Percentiles rank a stretch among this genome's conserved stretches.
phyloP scores from a whole-genome alignment of 345 rosid genomes.

The Chamaenerion angustifolium region DNA sequence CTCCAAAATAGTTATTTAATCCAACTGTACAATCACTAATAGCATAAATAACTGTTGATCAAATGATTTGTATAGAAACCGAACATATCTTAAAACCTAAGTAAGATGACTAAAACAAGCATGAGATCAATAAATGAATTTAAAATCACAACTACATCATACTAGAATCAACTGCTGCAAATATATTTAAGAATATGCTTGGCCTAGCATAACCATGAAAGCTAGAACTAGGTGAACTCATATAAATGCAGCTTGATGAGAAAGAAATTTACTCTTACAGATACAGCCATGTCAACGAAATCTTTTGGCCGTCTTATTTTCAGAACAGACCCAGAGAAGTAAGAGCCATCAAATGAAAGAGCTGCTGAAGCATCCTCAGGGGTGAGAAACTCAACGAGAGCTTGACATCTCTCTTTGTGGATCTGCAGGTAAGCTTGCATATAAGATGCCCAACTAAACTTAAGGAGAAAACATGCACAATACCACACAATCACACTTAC shows the following conservation, averaged over 20 bases:
- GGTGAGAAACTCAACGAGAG: slow-evolving; percentile 84
- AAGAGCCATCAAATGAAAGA: slow-evolving; percentile 61
- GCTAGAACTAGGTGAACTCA: not conserved
- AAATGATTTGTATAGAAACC: no score
- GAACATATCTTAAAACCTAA: no score
- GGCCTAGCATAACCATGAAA: slow-evolving; percentile 2
- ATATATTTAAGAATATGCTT: not conserved
- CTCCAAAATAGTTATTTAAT: not conserved
- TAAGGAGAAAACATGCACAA: not conserved
- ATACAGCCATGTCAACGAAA: slow-evolving; percentile 69
- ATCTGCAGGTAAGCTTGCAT: slow-evolving; percentile 27
- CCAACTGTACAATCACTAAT: not conserved
- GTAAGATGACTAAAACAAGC: not conserved
- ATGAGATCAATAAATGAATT: not conserved
- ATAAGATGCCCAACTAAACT: not conserved
- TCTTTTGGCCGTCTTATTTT: slow-evolving; percentile 84
- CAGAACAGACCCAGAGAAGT: slow-evolving; percentile 46
- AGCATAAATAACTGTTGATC: not conserved
- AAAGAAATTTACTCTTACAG: slow-evolving; percentile 20
- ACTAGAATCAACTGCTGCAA: not conserved
- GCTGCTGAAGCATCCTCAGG: slow-evolving; percentile 94
- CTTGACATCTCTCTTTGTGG: slow-evolving; percentile 72
- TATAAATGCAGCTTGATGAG: slow-evolving; percentile 2
- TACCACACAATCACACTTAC: slow-evolving; percentile 30
- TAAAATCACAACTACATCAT: not conserved